Evolutionary conservation across 129 eudicot species (phyloP).

Genomic region (Smallanthus sonchifolius): DNA sequence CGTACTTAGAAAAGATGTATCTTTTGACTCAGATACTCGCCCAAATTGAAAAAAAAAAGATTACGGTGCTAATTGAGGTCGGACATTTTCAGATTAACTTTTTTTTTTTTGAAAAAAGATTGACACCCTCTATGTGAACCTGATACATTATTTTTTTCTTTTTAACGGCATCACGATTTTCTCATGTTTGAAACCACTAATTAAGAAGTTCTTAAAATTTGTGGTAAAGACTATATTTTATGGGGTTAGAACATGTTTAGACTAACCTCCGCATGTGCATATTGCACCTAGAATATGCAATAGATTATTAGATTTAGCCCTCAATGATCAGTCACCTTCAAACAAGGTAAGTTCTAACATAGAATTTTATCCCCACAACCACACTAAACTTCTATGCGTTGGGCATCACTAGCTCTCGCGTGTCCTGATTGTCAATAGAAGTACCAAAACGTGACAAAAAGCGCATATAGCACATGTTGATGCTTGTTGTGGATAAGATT

Average conservation of each 20-base stretch:
- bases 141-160: not conserved
- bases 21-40: not conserved
- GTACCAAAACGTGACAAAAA: conserved; percentile 5
- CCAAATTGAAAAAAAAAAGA: not conserved
- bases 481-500: not conserved
- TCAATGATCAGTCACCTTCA: conserved; percentile 3
- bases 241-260: not conserved
- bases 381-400: conserved; percentile 8
- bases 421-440: not conserved
- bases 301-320: conserved; percentile 12
- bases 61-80: not conserved
- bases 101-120: not conserved
- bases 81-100: not conserved
- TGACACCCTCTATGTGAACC: not conserved
- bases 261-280: not conserved
- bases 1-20: not conserved
- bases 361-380: conserved; percentile 15
- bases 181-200: not conserved
- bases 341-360: conserved; percentile 14
- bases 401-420: not conserved
- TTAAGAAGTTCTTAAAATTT: not conserved
- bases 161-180: not conserved
- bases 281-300: not conserved
- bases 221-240: not conserved
- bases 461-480: conserved; percentile 4